Percentiles rank a stretch among this genome's conserved stretches.
Conservation (phyloP, 2,329 filamentous ascomycete genomes). For the Talaromyces sp. region DNA sequence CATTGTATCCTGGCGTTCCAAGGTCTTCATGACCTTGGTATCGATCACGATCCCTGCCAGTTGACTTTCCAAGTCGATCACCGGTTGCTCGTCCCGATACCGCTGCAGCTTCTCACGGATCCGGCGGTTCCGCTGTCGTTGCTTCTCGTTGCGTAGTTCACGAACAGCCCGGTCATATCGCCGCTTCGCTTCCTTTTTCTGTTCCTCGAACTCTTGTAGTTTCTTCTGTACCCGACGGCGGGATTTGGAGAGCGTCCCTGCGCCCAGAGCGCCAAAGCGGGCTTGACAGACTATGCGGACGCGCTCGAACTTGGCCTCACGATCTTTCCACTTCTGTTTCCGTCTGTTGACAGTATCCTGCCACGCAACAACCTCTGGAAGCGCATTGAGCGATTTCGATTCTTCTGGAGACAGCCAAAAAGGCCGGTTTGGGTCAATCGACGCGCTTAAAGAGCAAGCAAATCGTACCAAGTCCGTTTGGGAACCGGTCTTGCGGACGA, state of each 20-base stretch:
- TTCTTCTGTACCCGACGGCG: conserved; percentile 12
- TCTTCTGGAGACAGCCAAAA: conserved; percentile 19
- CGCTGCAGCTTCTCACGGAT: conserved; percentile 17
- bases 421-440: conserved; percentile 18
- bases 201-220: conserved; percentile 12
- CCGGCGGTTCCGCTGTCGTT: conserved; percentile 14
- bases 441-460: conserved; percentile 20
- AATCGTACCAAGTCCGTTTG: conserved; percentile 21
- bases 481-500: too few relatives aligned
- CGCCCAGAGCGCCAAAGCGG: too few relatives aligned
- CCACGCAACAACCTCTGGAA: conserved; percentile 10
- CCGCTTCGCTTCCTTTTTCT: conserved; percentile 10
- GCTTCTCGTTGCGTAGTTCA: conserved; percentile 16
- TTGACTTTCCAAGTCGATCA: conserved; percentile 17
- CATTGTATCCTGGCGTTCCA: not conserved
- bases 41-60: conserved; percentile 12
- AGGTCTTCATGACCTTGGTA: not conserved
- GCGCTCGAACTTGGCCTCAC: too few relatives aligned
- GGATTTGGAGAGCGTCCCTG: too few relatives aligned
- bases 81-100: conserved; percentile 16
- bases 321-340: too few relatives aligned
- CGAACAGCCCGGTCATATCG: conserved; percentile 11
- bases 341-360: too few relatives aligned
- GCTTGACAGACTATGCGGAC: too few relatives aligned
- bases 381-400: conserved; percentile 19